Percentiles rank a stretch among this genome's conserved stretches.
Evolutionary conservation across 225 moss, liverwort and hornwort species (phyloP).

Genomic region (Sphagnum tenellum): DNA sequence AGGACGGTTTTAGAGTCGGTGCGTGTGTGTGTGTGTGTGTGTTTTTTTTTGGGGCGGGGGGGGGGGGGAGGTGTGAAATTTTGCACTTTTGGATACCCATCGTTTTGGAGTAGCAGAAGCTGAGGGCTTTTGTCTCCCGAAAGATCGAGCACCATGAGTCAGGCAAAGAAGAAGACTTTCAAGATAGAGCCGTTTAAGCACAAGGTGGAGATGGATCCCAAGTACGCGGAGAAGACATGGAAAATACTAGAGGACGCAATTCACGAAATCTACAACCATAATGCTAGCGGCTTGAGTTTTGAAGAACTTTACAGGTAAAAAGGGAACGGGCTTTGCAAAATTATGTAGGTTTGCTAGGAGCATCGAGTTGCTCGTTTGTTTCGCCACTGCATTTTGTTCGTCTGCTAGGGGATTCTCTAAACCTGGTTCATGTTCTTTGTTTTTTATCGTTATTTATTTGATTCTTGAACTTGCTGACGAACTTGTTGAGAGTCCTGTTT

Average conservation of each 20-base stretch:
- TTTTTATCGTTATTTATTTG: no score
- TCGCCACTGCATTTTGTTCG: not conserved
- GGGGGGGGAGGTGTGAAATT: no score
- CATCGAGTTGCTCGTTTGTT: not conserved
- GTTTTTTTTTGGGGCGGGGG: no score
- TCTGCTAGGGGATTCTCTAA: no score
- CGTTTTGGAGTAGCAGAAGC: no score
- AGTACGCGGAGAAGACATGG: conserved; percentile 62
- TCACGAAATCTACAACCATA: conserved; percentile 63
- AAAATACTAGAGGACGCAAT: conserved; percentile 62
- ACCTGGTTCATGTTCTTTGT: no score
- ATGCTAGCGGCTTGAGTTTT: conserved; percentile 56
- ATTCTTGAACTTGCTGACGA: no score
- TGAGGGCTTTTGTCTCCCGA: no score
- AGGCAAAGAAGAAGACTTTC: conserved; percentile 56
- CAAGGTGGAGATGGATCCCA: conserved; percentile 66
- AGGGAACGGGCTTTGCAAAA: not conserved
- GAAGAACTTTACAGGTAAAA: conserved; percentile 52
- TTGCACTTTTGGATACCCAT: no score
- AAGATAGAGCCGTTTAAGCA: conserved; percentile 62
- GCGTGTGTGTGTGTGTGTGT: no score
- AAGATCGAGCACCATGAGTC: conserved; percentile 28
- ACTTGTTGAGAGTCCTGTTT: no score
- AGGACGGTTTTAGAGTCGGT: no score
- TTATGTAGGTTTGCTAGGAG: not conserved